Percentiles rank a stretch among this genome's conserved stretches.
phyloP scores from a whole-genome alignment of 306 rosid species.

The Corylus americana region DNA sequence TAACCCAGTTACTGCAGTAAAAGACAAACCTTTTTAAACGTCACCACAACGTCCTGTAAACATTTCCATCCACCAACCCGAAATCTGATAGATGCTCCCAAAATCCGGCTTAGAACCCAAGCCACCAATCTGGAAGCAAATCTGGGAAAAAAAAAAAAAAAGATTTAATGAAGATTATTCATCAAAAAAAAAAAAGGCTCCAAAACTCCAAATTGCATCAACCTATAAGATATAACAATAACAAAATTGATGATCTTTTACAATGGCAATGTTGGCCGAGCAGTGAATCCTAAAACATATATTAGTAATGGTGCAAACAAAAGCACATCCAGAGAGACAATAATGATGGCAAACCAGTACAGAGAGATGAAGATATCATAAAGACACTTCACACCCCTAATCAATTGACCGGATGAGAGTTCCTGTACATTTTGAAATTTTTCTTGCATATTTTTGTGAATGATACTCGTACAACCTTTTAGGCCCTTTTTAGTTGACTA shows the following conservation, averaged over 20 bases:
- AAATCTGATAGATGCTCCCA: conserved; percentile 88
- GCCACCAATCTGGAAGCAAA: conserved; percentile 86
- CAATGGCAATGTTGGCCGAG: neutral
- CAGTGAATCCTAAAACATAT: conserved; percentile 13
- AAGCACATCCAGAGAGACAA: neutral
- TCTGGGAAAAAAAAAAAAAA: conserved; percentile 32
- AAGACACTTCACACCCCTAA: neutral
- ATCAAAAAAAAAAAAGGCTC: no score
- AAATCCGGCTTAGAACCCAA: conserved; percentile 81
- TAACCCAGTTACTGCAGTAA: conserved; percentile 24
- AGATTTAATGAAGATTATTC: conserved; percentile 21
- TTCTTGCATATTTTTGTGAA: neutral
- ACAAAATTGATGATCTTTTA: conserved; percentile 11
- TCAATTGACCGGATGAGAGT: no score
- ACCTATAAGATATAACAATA: conserved; percentile 3
- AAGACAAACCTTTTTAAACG: conserved; percentile 77
- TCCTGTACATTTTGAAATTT: no score
- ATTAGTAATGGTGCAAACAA: neutral
- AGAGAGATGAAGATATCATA: neutral
- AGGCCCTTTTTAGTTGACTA: neutral
- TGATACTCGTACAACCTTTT: neutral
- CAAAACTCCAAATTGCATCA: neutral
- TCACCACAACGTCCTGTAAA: conserved; percentile 81
- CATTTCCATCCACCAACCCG: conserved; percentile 97
- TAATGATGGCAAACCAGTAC: neutral